Base-by-base conservation (phyloP, 108 stramenopile species). In the Skeletonema tropicum region DNA sequence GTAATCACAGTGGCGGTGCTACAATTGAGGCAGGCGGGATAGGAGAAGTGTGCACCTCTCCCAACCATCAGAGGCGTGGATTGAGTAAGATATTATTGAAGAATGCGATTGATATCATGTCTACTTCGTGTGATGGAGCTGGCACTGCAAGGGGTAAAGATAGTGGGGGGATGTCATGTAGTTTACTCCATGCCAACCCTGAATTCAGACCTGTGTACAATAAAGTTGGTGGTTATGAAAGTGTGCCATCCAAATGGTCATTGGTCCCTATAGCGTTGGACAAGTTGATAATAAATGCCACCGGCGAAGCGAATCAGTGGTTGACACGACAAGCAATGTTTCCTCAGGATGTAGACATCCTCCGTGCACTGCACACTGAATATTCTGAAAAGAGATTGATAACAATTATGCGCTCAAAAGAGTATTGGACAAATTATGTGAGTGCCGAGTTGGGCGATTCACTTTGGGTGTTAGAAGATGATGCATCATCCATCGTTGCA, bases 11-110 rank as follows among this genome's bases (percentile, higher is more conserved):
- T 42, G 9, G 29, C 15, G 48, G 8, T n/a, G 33, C 19, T 30
- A 36, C 25, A 12, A 60, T 85, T 2, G 63, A 52, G 39, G 87
- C 79, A 39, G 92, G 90, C 25, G 92, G 90, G 3, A 90, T 91
- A 31, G 92, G 92, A 19, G 92, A 94, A 83, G 92, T 94, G 0
- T 91, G 92, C 59, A 94, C 92, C 0, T 55, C 35, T 26, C 68
- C 66, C 2, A 11, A 64, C 39, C 88, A 94, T 71, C 88, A 85
- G 41, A 70, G 86, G 11, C 72, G 86, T 11, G 88, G 88, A 17
- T 29, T 94, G 30, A 88, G 89, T 14, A 87, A 78, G 65, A 29
- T 70, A 3, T 68, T 94, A 9, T 65, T 94, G 10, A 58, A 76
- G 19, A 76, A 89, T 83, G 89, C 86, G 10, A 80, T 94, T 26